A percentile compares a stretch with the other conserved stretches of the same genome.
These are phyloP conservation scores for Botrytis fabae DNA, from an alignment of 2,329 filamentous ascomycete genomes.

Conservation along the genomic window DNA sequence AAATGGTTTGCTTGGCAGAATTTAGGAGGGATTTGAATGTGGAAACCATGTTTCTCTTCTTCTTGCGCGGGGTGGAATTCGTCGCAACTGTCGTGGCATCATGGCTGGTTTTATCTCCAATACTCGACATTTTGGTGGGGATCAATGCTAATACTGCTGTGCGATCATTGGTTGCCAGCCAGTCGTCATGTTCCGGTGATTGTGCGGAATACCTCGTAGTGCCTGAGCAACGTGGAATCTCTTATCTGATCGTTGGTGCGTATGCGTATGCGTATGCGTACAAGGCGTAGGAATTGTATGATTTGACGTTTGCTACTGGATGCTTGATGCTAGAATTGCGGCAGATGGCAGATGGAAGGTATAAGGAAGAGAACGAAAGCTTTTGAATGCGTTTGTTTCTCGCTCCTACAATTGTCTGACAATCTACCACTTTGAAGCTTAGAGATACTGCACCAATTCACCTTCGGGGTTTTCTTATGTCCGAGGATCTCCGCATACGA, in stretches of 20 bases:
- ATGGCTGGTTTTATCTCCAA: conserved; percentile 13
- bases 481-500: background rate
- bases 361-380: background rate
- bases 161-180: background rate
- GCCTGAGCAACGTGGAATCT: background rate
- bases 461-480: conserved; percentile 7
- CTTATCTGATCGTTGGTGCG: conserved; percentile 5
- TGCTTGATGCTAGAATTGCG: background rate
- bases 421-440: background rate
- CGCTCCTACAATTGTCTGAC: background rate
- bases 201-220: background rate
- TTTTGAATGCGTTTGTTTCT: background rate
- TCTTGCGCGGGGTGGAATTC: conserved; percentile 4
- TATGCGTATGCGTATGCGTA: too few relatives aligned
- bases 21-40: conserved; percentile 37
- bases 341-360: background rate
- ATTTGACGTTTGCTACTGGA: background rate
- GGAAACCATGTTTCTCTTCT: conserved; percentile 32
- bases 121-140: conserved; percentile 15
- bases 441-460: background rate
- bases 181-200: background rate
- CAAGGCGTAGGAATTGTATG: background rate
- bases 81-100: background rate
- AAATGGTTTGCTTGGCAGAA: conserved; percentile 34
- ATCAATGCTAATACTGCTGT: background rate